Conservation (phyloP, 1,284 basidiomycete species). For the Coniophora puteana region DNA sequence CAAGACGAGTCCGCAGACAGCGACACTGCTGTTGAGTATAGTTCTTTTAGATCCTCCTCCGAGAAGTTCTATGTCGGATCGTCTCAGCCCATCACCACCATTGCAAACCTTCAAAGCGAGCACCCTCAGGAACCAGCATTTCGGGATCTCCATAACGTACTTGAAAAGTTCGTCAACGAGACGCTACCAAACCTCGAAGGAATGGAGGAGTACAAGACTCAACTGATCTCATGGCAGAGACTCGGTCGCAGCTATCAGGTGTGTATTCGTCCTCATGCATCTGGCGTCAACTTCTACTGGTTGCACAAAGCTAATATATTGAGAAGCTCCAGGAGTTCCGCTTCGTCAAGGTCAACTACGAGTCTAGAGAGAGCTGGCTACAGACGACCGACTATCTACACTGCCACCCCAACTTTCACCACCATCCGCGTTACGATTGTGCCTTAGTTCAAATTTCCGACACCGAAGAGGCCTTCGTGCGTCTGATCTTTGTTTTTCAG, state of each 20-base stretch:
- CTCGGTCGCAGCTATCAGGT: conserved; percentile 12
- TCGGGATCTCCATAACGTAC: conserved; percentile 14
- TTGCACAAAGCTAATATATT: too few relatives aligned
- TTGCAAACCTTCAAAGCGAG: conserved; percentile 10
- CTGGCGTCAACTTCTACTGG: background rate
- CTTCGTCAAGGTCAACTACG: conserved; percentile 20
- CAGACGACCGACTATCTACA: conserved; percentile 17
- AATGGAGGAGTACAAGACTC: conserved; percentile 12
- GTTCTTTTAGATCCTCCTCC: background rate
- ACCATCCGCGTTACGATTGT: conserved; percentile 16
- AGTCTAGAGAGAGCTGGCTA: conserved; percentile 23
- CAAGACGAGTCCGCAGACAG: conserved; percentile 6
- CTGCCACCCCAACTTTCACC: conserved; percentile 22
- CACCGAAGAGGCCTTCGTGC: conserved; percentile 11
- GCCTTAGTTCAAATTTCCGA: conserved; percentile 13
- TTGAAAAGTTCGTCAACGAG: conserved; percentile 18
- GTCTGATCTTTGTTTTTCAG: conserved; percentile 13
- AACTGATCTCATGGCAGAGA: conserved; percentile 11
- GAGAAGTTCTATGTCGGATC: conserved; percentile 11
- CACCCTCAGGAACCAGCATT: conserved; percentile 10
- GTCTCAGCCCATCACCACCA: background rate
- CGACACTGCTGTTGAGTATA: conserved; percentile 1
- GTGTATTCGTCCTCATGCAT: background rate
- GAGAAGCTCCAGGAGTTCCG: conserved; percentile 8
- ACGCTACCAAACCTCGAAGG: conserved; percentile 14